A percentile compares a stretch with the other conserved stretches of the same genome.
phyloP scores from a whole-genome alignment of 2,329 filamentous ascomycete species.

The Didymosphaeria variabile region DNA sequence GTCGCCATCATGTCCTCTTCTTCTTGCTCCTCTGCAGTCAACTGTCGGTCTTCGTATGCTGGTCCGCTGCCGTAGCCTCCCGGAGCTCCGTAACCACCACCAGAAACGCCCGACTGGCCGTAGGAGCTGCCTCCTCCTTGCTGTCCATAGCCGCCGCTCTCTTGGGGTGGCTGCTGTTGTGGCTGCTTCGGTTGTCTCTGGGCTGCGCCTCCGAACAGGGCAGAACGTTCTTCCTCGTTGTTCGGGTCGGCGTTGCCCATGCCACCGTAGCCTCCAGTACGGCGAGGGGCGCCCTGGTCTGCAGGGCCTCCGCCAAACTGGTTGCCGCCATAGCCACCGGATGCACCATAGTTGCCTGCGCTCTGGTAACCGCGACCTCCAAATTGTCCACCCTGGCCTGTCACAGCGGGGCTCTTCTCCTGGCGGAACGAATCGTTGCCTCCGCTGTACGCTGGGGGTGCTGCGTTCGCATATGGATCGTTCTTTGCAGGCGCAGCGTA shows the following conservation, averaged over 20 bases:
- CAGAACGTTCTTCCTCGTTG: constrained; percentile 68
- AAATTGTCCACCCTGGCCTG: constrained; percentile 53
- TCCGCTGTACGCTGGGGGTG: constrained; percentile 50
- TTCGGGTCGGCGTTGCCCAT: constrained; percentile 47
- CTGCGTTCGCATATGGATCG: constrained; percentile 62
- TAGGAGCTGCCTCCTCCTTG: constrained; percentile 29
- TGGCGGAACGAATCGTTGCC: constrained; percentile 46
- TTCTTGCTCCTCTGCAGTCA: constrained; percentile 81
- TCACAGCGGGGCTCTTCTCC: constrained; percentile 56
- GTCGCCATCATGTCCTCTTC: constrained; percentile 76
- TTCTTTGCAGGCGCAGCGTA: constrained; percentile 61
- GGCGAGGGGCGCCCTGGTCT: constrained; percentile 28
- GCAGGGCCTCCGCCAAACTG: constrained; percentile 56
- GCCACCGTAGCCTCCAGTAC: constrained; percentile 53
- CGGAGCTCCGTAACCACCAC: constrained; percentile 33
- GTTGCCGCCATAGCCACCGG: constrained; percentile 55
- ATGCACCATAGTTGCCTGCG: constrained; percentile 37
- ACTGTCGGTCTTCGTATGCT: constrained; percentile 72
- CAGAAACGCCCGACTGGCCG: constrained; percentile 21
- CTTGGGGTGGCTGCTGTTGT: constrained; percentile 53
- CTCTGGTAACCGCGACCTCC: constrained; percentile 48
- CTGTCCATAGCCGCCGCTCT: constrained; percentile 31
- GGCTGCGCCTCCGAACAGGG: constrained; percentile 69
- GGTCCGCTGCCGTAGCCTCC: constrained; percentile 51
- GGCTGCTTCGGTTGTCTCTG: constrained; percentile 48